Base-by-base conservation (phyloP, 805 yeast species). In the Kluyveromyces dobzhanskii region DNA sequence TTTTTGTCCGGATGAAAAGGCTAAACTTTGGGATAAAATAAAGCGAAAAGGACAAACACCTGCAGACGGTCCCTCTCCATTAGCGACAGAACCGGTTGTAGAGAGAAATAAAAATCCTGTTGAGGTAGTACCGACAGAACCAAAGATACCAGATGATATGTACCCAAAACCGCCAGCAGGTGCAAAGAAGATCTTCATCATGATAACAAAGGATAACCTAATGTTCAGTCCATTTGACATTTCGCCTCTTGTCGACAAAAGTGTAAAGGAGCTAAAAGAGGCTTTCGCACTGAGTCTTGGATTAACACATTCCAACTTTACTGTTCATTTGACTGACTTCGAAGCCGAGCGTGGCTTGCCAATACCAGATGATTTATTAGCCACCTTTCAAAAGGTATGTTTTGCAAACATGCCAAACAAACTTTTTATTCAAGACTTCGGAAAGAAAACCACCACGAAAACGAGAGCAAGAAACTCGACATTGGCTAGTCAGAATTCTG, bases 271-370 rank as follows among this genome's bases (percentile, higher is more conserved):
- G 1, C 61, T 75, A 23, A 78, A 73, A 44, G 54, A 52, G 2
- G 49, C 53, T 9, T 45, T 78, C 13, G 54, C 69, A 0, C 53
- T 62, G 1, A 56, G 61, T 2, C 49, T 78, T 13, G 47, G 49
- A 3, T 51, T 59, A 3, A 46, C 45, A 14, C 46, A 53, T 8
- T 39, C 48, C 6, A 54, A 55, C 10, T 38, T 59, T 24, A 54
- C 68, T 0, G 65, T 76, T 30, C 81, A 79, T 46, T 57, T 85
- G 44, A 81, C 94, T 0, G 94, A 85, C 38, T 75, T 78, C 54
- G 76, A 77, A 16, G 65, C 77, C 35, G 67, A 68, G 12, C 69
- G 71, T 21, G 90, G 87, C 21, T 71, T 64, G 4, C 66, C 76
- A 0, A 48, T 82, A 14, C 71, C 78, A 17, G 80, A 76, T 32